These are phyloP conservation scores for Aspergillus clavatus DNA, from an alignment of 2,329 filamentous ascomycete genomes.

Conservation along the genomic window DNA sequence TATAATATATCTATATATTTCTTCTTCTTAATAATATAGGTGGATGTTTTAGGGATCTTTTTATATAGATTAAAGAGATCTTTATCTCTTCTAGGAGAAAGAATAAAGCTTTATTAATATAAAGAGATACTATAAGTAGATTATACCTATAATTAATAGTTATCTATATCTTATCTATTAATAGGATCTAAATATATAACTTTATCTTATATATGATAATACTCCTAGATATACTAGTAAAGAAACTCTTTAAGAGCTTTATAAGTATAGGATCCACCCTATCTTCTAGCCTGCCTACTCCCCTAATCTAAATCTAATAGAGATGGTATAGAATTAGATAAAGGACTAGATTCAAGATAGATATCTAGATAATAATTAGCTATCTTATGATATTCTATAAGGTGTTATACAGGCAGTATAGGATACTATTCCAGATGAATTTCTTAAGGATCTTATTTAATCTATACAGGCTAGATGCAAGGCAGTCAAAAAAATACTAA, in stretches of 20 bases:
- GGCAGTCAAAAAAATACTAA: too few species aligned
- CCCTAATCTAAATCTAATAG: conserved; percentile 9
- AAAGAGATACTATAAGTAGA: neutral
- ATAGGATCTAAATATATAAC: neutral
- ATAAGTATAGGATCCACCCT: neutral
- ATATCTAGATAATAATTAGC: neutral
- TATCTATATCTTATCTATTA: neutral
- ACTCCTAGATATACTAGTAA: neutral
- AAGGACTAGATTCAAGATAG: conserved; percentile 6
- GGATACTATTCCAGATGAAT: conserved; percentile 4
- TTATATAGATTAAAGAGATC: neutral
- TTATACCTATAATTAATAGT: neutral
- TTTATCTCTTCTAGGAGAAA: conserved; percentile 4
- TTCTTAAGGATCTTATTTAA: conserved; percentile 2
- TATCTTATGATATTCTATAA: conserved; percentile 6
- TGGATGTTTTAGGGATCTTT: conserved; percentile 7
- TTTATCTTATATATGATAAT: neutral
- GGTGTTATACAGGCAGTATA: neutral
- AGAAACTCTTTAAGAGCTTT: neutral
- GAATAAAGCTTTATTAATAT: conserved; percentile 2
- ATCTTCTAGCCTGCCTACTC: conserved; percentile 7
- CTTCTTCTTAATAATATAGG: neutral
- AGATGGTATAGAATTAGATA: conserved; percentile 9
- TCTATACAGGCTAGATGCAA: conserved; percentile 6
- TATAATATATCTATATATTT: conserved; percentile 4